Percentiles rank a stretch among this genome's conserved stretches.
Evolutionary conservation across 73 alveolate genomes (phyloP).

Genomic region (Paraurostyla sp.): DNA sequence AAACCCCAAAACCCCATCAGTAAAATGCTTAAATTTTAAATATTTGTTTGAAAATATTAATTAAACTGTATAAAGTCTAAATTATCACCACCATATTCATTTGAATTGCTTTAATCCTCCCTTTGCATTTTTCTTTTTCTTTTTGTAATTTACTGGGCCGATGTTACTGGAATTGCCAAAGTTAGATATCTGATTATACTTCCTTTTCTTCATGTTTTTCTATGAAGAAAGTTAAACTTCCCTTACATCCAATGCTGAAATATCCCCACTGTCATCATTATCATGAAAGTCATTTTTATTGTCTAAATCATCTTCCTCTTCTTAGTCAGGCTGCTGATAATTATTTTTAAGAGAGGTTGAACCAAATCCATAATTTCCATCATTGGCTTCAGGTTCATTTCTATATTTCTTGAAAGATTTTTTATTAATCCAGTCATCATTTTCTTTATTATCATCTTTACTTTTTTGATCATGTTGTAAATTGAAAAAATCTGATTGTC

Average conservation of each 20-base stretch:
- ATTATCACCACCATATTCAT: too few species aligned
- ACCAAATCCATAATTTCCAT: conserved; percentile 38
- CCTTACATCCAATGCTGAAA: not conserved
- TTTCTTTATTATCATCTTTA: not conserved
- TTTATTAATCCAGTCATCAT: not conserved
- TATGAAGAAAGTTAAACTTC: not conserved
- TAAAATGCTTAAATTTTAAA: too few species aligned
- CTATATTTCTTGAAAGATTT: not conserved
- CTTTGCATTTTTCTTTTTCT: not conserved
- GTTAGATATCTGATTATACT: not conserved
- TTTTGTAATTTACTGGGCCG: not conserved
- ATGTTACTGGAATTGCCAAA: not conserved
- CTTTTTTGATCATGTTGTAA: not conserved
- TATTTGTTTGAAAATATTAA: not conserved
- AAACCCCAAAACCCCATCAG: too few species aligned
- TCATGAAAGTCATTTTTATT: not conserved
- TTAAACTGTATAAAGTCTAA: not conserved
- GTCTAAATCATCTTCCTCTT: not conserved
- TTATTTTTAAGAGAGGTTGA: not conserved
- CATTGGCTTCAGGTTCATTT: not conserved
- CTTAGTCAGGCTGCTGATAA: not conserved
- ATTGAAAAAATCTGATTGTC: not conserved
- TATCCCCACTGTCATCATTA: conserved; percentile 8
- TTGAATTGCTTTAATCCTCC: not conserved
- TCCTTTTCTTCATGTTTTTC: conserved; percentile 15